phyloP scores from a whole-genome alignment of 257 asterid species.

The Nicotiana tabacum region DNA sequence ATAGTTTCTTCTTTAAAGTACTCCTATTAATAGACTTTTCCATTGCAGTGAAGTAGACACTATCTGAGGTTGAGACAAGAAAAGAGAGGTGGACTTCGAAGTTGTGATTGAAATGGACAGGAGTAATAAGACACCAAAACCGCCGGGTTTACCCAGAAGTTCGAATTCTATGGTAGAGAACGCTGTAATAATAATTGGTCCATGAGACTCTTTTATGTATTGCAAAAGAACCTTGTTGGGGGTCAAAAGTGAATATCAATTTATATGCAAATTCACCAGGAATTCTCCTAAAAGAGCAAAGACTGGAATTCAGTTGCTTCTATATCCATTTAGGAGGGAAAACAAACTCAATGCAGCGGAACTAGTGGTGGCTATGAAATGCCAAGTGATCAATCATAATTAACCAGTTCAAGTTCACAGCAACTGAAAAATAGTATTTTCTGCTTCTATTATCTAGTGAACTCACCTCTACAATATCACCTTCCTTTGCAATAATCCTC shows the following conservation, averaged over 20 bases:
- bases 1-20: too few species aligned
- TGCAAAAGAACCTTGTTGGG: neutral
- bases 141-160: too few species aligned
- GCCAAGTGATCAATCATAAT: neutral
- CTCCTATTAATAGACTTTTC: neutral
- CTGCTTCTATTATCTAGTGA: neutral
- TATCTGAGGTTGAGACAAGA: neutral
- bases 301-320: too few species aligned
- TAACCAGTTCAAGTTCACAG: neutral
- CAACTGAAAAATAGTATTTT: neutral
- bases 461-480: conserved; percentile 81
- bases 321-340: too few species aligned
- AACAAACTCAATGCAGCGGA: too few species aligned
- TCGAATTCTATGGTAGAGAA: too few species aligned
- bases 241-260: neutral
- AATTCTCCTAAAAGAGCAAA: neutral
- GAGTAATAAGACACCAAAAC: neutral
- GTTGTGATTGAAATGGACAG: neutral
- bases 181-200: too few species aligned
- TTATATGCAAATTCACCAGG: neutral
- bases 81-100: neutral
- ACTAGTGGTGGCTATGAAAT: neutral
- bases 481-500: conserved; percentile 85
- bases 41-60: neutral
- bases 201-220: too few species aligned